These are phyloP conservation scores for Colletotrichum sp. DNA, from an alignment of 2,329 filamentous ascomycete genomes.

Conservation along the genomic window DNA sequence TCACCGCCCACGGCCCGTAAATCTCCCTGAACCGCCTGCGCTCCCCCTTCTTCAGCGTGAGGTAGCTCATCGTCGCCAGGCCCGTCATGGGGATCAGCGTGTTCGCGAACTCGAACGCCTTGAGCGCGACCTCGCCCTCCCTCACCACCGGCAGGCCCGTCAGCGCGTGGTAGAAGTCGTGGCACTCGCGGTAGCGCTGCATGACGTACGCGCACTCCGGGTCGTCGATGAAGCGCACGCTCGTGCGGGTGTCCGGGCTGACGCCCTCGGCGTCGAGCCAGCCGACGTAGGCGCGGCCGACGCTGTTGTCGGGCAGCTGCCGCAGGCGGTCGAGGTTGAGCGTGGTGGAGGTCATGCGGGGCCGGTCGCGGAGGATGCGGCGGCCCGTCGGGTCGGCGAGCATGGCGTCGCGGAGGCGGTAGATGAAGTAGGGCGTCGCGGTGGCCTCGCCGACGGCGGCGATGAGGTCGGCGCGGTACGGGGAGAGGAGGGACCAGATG, in stretches of 20 bases:
- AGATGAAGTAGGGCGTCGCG: slow-evolving; percentile 92
- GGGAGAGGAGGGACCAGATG: slow-evolving; percentile 71
- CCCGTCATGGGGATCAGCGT: slow-evolving; percentile 95
- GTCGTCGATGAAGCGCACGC: slow-evolving; percentile 90
- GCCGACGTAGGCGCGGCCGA: slow-evolving; percentile 81
- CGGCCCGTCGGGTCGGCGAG: slow-evolving; percentile 82
- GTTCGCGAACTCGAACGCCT: slow-evolving; percentile 97
- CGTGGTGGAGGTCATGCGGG: slow-evolving; percentile 82
- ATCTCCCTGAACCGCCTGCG: slow-evolving; percentile 73
- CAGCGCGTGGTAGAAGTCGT: slow-evolving; percentile 97
- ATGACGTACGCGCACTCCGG: slow-evolving; percentile 97
- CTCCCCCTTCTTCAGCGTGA: slow-evolving; percentile 84
- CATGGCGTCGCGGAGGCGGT: slow-evolving; percentile 91
- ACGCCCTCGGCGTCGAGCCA: slow-evolving; percentile 97
- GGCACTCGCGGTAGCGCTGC: slow-evolving; percentile 96
- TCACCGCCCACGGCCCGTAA: slow-evolving; percentile 90
- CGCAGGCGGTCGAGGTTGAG: slow-evolving; percentile 73
- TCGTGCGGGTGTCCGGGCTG: slow-evolving; percentile 83
- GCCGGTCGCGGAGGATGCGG: slow-evolving; percentile 87
- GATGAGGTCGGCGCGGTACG: slow-evolving; percentile 88
- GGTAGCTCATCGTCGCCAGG: slow-evolving; percentile 81
- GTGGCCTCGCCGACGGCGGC: slow-evolving; percentile 94
- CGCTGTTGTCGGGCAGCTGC: slow-evolving; percentile 70
- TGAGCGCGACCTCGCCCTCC: slow-evolving; percentile 97
- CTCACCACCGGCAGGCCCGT: slow-evolving; percentile 88